Evolutionary conservation across 805 yeast species (phyloP).

Genomic region (Spathaspora girioi): DNA sequence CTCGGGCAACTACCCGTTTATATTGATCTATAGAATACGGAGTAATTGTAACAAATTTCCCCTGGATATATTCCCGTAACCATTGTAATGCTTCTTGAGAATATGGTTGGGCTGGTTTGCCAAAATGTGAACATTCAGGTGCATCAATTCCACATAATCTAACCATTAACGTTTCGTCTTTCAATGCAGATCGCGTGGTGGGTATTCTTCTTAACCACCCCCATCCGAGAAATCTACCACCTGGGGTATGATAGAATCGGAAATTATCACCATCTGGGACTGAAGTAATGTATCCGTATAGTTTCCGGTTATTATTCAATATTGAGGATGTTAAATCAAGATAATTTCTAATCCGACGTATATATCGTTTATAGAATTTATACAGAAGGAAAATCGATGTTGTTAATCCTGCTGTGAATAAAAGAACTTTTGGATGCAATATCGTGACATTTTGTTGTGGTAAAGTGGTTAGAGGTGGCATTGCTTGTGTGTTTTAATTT

Average conservation of each 20-base stretch:
- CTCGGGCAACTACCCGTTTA: slow-evolving; percentile 80
- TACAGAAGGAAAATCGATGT: slow-evolving; percentile 24
- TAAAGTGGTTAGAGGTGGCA: slow-evolving; percentile 3
- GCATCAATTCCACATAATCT: slow-evolving; percentile 94
- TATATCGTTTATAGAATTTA: slow-evolving; percentile 29
- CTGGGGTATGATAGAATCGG: slow-evolving; percentile 89
- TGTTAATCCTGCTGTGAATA: slow-evolving; percentile 33
- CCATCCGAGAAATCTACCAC: slow-evolving; percentile 88
- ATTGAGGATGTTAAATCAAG: slow-evolving; percentile 36
- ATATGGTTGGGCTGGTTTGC: slow-evolving; percentile 85
- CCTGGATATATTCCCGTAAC: slow-evolving; percentile 64
- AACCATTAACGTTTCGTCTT: slow-evolving; percentile 70
- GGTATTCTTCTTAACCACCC: slow-evolving; percentile 82
- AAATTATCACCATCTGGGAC: slow-evolving; percentile 98
- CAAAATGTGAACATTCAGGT: slow-evolving; percentile 93
- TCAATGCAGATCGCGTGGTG: slow-evolving; percentile 38
- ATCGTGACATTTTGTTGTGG: slow-evolving; percentile 15
- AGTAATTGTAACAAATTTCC: slow-evolving; percentile 65
- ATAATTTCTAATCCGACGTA: slow-evolving; percentile 31
- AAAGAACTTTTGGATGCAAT: slow-evolving; percentile 36
- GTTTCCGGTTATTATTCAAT: slow-evolving; percentile 21
- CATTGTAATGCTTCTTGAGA: slow-evolving; percentile 81
- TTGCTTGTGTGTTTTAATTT: not conserved
- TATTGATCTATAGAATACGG: slow-evolving; percentile 87
- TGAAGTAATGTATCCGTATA: slow-evolving; percentile 72